phyloP scores from a whole-genome alignment of 208 protist genomes.

The Leishmania major region DNA sequence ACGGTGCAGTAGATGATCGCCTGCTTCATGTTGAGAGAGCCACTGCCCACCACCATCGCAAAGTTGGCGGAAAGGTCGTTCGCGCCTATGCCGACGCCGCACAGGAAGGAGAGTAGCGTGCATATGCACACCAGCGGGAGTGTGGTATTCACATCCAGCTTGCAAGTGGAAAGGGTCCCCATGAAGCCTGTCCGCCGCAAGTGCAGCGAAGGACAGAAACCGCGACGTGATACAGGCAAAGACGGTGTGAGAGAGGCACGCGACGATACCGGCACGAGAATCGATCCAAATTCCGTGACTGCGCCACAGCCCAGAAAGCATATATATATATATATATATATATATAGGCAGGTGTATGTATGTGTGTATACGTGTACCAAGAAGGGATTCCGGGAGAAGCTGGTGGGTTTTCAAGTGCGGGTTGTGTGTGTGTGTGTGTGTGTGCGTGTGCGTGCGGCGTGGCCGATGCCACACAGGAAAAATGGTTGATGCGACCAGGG shows the following conservation, averaged over 20 bases:
- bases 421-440: background rate
- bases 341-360: background rate
- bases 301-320: background rate
- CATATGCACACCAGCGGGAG: conserved; percentile 80
- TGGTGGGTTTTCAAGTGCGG: background rate
- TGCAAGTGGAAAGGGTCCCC: conserved; percentile 43
- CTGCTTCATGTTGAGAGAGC: conserved; percentile 78
- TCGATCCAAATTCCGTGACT: background rate
- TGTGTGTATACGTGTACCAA: background rate
- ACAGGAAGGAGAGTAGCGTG: conserved; percentile 80
- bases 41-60: conserved; percentile 86
- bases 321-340: background rate
- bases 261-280: background rate
- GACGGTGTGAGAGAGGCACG: background rate
- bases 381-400: background rate
- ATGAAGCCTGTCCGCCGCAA: conserved; percentile 7
- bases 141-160: conserved; percentile 58
- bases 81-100: conserved; percentile 82
- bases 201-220: background rate
- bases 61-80: conserved; percentile 88
- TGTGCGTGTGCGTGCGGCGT: background rate
- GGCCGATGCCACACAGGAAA: background rate
- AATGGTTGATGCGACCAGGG: background rate
- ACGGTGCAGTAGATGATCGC: conserved; percentile 84
- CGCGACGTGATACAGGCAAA: background rate